Evolutionary conservation across 2,329 filamentous ascomycete genomes (phyloP).

Genomic region (Fusarium bactridioides): DNA sequence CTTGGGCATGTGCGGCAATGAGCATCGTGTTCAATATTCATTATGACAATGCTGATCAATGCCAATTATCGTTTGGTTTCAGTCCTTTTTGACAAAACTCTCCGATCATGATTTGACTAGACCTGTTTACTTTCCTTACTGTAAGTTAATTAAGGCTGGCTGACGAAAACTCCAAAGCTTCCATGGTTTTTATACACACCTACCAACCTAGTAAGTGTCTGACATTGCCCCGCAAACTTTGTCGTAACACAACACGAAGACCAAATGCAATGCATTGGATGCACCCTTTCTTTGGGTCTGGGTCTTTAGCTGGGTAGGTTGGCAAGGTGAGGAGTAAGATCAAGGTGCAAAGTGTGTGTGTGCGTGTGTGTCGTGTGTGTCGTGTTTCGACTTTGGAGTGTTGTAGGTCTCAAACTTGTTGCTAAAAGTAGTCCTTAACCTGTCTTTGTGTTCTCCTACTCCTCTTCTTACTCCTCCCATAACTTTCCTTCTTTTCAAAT

Average conservation of each 20-base stretch:
- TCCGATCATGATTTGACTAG: constrained; percentile 3
- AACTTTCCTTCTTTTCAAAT: neutral
- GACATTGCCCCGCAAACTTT: constrained; percentile 4
- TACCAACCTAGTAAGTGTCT: neutral
- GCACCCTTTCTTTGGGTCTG: neutral
- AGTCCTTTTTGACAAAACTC: constrained; percentile 10
- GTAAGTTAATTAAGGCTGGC: neutral
- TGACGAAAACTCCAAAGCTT: neutral
- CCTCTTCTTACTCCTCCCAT: neutral
- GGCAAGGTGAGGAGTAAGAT: neutral
- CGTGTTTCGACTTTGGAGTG: constrained; percentile 7
- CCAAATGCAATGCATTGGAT: neutral
- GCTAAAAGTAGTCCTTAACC: constrained; percentile 10
- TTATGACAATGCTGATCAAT: constrained; percentile 24
- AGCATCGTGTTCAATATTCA: neutral
- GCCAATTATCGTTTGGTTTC: constrained; percentile 1
- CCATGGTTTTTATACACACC: neutral
- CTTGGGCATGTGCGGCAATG: neutral
- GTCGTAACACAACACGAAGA: neutral
- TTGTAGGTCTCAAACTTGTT: constrained; percentile 1
- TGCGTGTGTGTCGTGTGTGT: neutral
- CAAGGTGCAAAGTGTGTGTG: neutral
- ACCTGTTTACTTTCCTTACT: constrained; percentile 22
- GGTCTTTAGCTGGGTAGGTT: neutral
- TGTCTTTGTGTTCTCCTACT: neutral